phyloP scores from a whole-genome alignment of 2,329 filamentous ascomycete species.

The Pezicula radicicola region DNA sequence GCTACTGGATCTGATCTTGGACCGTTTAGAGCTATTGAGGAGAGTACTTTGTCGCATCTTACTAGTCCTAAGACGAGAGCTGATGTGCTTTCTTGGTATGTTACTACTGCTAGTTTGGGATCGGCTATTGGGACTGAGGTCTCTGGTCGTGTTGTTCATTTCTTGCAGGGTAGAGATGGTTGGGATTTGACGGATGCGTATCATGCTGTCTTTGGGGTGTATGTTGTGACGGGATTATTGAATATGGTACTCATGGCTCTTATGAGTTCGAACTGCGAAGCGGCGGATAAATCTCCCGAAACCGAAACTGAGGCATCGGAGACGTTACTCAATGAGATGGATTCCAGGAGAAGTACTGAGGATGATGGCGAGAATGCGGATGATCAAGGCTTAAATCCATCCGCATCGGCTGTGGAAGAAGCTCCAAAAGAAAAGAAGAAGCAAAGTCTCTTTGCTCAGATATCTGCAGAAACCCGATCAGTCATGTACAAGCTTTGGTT shows the following conservation, averaged over 20 bases:
- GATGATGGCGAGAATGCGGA: neutral
- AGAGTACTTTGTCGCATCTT: conserved; percentile 54
- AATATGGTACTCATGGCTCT: conserved; percentile 52
- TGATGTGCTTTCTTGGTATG: conserved; percentile 60
- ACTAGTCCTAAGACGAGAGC: conserved; percentile 40
- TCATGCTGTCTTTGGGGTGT: conserved; percentile 52
- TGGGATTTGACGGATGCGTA: conserved; percentile 48
- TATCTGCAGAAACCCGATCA: conserved; percentile 53
- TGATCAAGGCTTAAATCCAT: neutral
- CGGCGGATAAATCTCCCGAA: neutral
- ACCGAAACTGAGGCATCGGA: conserved; percentile 8
- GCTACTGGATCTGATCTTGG: conserved; percentile 60
- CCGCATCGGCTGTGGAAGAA: neutral
- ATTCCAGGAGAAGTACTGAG: conserved; percentile 1
- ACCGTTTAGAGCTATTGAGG: conserved; percentile 58
- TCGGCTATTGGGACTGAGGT: conserved; percentile 55
- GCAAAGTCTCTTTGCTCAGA: conserved; percentile 44
- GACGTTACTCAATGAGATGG: conserved; percentile 11
- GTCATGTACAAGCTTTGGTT: conserved; percentile 65
- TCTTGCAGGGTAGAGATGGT: conserved; percentile 36
- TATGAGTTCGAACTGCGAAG: conserved; percentile 38
- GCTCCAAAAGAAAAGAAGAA: conserved; percentile 1
- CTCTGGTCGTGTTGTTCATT: conserved; percentile 55
- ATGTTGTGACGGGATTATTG: conserved; percentile 50
- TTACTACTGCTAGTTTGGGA: conserved; percentile 53